phyloP scores from a whole-genome alignment of 2,329 filamentous ascomycete genomes.

The Phyllosticta citriasiana region DNA sequence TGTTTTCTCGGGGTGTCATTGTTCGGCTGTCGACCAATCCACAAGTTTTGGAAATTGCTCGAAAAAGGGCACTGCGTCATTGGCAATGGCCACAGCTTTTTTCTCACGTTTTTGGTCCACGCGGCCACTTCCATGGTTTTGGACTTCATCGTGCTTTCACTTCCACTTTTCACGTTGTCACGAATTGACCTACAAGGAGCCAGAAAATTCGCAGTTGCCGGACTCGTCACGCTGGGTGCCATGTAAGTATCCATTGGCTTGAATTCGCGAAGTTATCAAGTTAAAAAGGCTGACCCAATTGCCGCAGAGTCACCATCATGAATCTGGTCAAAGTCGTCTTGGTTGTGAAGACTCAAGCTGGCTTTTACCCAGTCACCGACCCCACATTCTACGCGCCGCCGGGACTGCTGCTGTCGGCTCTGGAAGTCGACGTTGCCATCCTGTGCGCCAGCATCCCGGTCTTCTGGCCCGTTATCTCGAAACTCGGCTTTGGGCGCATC shows the following conservation, averaged over 20 bases:
- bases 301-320: constrained; percentile 19
- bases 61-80: constrained; percentile 21
- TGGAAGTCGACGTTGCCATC: constrained; percentile 30
- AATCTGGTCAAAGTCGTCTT: constrained; percentile 22
- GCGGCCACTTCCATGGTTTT: constrained; percentile 23
- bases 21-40: constrained; percentile 22
- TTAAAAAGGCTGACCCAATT: neutral
- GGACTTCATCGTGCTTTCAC: constrained; percentile 21
- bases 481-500: constrained; percentile 24
- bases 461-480: constrained; percentile 28
- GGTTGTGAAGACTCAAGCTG: constrained; percentile 20
- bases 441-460: constrained; percentile 28
- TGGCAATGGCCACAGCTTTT: constrained; percentile 20
- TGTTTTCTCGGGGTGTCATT: constrained; percentile 21
- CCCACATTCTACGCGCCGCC: constrained; percentile 21
- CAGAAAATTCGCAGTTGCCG: constrained; percentile 18
- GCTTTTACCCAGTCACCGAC: constrained; percentile 23
- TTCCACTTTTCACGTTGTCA: constrained; percentile 25
- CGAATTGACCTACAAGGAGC: constrained; percentile 21
- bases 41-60: constrained; percentile 21
- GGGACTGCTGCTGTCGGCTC: constrained; percentile 23
- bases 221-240: constrained; percentile 16
- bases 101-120: constrained; percentile 21
- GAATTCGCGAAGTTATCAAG: neutral
- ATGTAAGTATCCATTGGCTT: constrained; percentile 18